Percentiles rank a stretch among this genome's conserved stretches.
Evolutionary conservation across 192 early-diverging fungal species (phyloP).

Genomic region (Mortierella alpina): DNA sequence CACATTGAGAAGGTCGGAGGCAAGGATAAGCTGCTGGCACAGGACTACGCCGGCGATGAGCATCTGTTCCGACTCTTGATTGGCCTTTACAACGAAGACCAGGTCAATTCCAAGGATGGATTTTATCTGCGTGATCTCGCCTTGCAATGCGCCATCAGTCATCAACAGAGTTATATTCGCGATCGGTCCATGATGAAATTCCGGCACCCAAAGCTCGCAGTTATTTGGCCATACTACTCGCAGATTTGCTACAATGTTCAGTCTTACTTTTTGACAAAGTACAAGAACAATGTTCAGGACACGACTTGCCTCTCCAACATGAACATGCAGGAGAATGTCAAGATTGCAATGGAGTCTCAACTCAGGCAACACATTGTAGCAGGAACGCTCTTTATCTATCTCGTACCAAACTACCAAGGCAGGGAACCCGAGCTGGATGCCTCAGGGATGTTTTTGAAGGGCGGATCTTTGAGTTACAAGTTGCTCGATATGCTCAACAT

Average conservation of each 20-base stretch:
- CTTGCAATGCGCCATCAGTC: conserved; percentile 77
- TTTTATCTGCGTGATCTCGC: conserved; percentile 81
- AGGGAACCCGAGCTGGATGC: conserved; percentile 56
- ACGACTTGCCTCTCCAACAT: conserved; percentile 50
- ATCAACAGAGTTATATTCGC: conserved; percentile 70
- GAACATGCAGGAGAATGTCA: conserved; percentile 62
- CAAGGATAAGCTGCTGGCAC: conserved; percentile 63
- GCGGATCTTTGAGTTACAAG: conserved; percentile 72
- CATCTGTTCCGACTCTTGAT: conserved; percentile 77
- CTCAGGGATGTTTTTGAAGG: conserved; percentile 66
- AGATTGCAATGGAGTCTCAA: conserved; percentile 65
- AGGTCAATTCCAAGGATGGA: conserved; percentile 76
- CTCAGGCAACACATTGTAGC: conserved; percentile 60
- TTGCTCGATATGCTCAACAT: conserved; percentile 79
- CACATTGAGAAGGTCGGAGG: conserved; percentile 72
- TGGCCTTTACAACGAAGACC: conserved; percentile 78
- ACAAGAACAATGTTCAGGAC: conserved; percentile 60
- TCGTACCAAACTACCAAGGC: conserved; percentile 56
- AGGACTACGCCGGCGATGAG: conserved; percentile 77
- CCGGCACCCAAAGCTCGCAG: conserved; percentile 73
- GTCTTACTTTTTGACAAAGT: conserved; percentile 59
- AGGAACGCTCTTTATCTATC: conserved; percentile 63
- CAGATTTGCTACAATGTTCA: conserved; percentile 64
- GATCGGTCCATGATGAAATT: conserved; percentile 77
- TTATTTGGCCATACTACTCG: conserved; percentile 70